Conservation (phyloP, 805 yeast genomes). For the Saccharomycopsis vini region DNA sequence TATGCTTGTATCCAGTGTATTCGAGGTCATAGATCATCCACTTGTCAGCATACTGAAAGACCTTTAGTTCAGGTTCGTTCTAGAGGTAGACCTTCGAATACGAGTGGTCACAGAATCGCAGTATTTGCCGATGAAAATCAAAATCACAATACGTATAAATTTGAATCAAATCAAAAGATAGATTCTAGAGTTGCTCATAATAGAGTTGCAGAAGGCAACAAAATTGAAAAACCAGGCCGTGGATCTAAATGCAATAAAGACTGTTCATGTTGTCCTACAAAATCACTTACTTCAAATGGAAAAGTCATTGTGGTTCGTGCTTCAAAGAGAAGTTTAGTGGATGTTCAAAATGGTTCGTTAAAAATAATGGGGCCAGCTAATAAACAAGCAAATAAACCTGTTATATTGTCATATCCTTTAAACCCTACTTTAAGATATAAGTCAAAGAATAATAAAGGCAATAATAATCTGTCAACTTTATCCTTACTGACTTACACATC, state of each 20-base stretch:
- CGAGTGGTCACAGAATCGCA: conserved; percentile 13
- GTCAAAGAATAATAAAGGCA: background rate
- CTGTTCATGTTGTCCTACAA: conserved; percentile 17
- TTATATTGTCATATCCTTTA: conserved; percentile 5
- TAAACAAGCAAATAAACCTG: conserved; percentile 1
- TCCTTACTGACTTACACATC: too few species aligned
- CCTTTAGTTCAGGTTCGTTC: conserved; percentile 79
- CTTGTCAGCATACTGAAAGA: conserved; percentile 73
- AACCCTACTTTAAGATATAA: conserved; percentile 8
- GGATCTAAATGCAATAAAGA: background rate
- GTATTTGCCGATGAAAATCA: conserved; percentile 10
- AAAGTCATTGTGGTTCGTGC: conserved; percentile 18
- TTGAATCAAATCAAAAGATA: too few species aligned
- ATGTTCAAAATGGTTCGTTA: conserved; percentile 12
- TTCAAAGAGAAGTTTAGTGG: conserved; percentile 12
- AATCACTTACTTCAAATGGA: conserved; percentile 12
- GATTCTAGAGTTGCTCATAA: too few species aligned
- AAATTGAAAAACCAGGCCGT: background rate
- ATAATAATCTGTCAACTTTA: too few species aligned
- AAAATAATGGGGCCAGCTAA: conserved; percentile 8
- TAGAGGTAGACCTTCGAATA: conserved; percentile 70
- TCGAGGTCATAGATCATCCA: conserved; percentile 84
- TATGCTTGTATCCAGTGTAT: conserved; percentile 84
- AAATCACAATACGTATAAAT: background rate
- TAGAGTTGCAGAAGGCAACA: too few species aligned